Evolutionary conservation across 306 rosid species (phyloP).

Genomic region (Benincasa hispida): DNA sequence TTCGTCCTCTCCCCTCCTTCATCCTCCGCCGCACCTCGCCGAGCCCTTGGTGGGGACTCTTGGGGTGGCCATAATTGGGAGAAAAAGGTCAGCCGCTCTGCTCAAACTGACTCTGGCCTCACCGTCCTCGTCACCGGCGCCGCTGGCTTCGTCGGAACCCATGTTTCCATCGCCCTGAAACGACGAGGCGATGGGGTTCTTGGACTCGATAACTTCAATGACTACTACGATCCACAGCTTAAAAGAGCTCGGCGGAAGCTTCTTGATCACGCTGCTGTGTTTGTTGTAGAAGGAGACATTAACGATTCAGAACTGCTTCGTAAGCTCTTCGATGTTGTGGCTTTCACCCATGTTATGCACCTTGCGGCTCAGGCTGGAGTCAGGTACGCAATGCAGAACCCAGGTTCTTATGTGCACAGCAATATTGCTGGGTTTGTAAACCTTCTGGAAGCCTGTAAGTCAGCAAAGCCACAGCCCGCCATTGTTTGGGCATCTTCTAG

Average conservation of each 20-base stretch:
- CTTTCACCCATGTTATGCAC: conserved; percentile 77
- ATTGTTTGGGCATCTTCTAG: conserved; percentile 83
- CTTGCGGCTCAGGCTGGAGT: conserved; percentile 88
- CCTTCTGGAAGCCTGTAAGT: conserved; percentile 57
- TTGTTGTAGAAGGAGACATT: conserved; percentile 74
- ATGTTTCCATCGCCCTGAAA: conserved; percentile 57
- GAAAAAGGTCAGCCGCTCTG: conserved; percentile 49
- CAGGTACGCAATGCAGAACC: conserved; percentile 80
- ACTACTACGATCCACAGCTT: conserved; percentile 54
- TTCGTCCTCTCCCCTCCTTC: conserved; percentile 27
- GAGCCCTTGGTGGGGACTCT: conserved; percentile 33
- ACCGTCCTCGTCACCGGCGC: conserved; percentile 76
- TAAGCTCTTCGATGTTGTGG: conserved; percentile 73
- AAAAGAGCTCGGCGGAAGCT: conserved; percentile 57
- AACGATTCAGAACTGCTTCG: conserved; percentile 41
- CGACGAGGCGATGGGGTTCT: conserved; percentile 80
- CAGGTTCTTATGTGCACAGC: conserved; percentile 53
- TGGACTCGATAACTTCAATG: conserved; percentile 68
- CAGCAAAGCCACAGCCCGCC: conserved; percentile 63
- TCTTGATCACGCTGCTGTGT: conserved; percentile 60
- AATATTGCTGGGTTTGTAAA: conserved; percentile 69
- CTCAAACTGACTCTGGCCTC: conserved; percentile 27
- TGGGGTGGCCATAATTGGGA: conserved; percentile 83
- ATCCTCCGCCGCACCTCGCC: conserved; percentile 24
- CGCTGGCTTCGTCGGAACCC: conserved; percentile 71